These are phyloP conservation scores for Gremmenia infestans DNA, from an alignment of 2,329 filamentous ascomycete genomes.

Conservation along the genomic window DNA sequence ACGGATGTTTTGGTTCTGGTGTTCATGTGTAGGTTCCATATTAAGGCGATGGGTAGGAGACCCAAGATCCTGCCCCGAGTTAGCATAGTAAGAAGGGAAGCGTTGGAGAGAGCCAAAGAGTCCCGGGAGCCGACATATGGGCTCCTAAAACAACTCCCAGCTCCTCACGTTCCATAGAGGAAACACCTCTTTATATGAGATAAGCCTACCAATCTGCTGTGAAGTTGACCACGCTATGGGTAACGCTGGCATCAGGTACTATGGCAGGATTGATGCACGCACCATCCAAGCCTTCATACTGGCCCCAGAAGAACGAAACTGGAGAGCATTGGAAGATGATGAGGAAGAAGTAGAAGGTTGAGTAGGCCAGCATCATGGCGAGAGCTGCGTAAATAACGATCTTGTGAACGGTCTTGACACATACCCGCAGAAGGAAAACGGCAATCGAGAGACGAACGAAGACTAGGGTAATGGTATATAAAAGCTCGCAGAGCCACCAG, in stretches of 20 bases:
- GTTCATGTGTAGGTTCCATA: constrained; percentile 52
- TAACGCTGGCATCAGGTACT: constrained; percentile 47
- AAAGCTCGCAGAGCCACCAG: constrained; percentile 54
- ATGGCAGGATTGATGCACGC: constrained; percentile 37
- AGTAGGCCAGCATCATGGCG: constrained; percentile 39
- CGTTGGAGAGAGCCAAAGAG: no score
- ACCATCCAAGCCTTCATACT: constrained; percentile 20
- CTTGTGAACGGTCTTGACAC: constrained; percentile 40
- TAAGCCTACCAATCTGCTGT: constrained; percentile 40
- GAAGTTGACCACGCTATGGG: constrained; percentile 44
- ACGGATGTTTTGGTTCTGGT: constrained; percentile 46
- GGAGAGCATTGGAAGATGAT: constrained; percentile 50
- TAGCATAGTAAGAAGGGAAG: no score
- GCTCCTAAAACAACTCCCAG: no score
- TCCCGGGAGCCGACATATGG: no score
- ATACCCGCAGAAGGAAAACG: constrained; percentile 49
- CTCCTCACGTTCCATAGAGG: no score
- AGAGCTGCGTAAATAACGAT: constrained; percentile 44
- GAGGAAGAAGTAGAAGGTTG: constrained; percentile 45
- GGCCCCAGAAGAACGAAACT: constrained; percentile 46
- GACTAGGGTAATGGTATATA: constrained; percentile 45
- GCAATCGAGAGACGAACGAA: constrained; percentile 41
- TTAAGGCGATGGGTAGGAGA: constrained; percentile 49
- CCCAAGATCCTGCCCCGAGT: constrained; percentile 34
- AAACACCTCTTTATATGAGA: no score